Conservation (phyloP, 345 rosid species). For the Melaleuca quinquenervia region DNA sequence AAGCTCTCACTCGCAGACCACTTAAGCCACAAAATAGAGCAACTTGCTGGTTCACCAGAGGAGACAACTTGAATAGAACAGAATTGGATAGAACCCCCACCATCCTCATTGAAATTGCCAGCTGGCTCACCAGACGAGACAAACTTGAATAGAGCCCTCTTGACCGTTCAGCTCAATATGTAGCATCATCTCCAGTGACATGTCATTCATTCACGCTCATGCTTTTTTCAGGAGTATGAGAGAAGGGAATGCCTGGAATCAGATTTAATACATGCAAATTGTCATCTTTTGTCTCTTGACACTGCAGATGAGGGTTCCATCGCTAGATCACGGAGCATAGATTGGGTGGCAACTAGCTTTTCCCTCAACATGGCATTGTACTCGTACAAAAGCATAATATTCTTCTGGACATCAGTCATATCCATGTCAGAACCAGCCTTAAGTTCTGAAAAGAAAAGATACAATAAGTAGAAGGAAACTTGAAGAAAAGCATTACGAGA, state of each 20-base stretch:
- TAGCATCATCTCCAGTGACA: background rate
- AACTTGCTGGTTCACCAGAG: background rate
- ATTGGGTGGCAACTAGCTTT: slow-evolving; percentile 44
- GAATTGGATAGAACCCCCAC: background rate
- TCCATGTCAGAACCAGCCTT: slow-evolving; percentile 42
- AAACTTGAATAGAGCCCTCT: background rate
- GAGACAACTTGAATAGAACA: background rate
- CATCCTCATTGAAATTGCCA: background rate
- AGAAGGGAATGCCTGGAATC: background rate
- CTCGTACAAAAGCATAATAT: slow-evolving; percentile 42
- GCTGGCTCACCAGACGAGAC: background rate
- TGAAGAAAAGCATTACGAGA: background rate
- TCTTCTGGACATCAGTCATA: slow-evolving; percentile 50
- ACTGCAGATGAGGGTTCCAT: slow-evolving; percentile 14
- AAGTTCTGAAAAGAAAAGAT: slow-evolving; percentile 39
- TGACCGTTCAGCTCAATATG: background rate
- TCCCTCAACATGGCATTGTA: slow-evolving; percentile 74
- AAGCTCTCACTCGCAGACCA: background rate
- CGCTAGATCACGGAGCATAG: slow-evolving; percentile 29
- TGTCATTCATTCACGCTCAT: background rate
- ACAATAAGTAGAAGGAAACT: background rate
- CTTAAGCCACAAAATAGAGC: background rate
- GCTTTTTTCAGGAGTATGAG: background rate
- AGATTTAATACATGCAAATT: background rate
- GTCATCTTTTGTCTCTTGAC: slow-evolving; percentile 5